Percentiles rank a stretch among this genome's conserved stretches.
phyloP scores from a whole-genome alignment of 208 protist genomes.

The Trypanosoma scelopori region DNA sequence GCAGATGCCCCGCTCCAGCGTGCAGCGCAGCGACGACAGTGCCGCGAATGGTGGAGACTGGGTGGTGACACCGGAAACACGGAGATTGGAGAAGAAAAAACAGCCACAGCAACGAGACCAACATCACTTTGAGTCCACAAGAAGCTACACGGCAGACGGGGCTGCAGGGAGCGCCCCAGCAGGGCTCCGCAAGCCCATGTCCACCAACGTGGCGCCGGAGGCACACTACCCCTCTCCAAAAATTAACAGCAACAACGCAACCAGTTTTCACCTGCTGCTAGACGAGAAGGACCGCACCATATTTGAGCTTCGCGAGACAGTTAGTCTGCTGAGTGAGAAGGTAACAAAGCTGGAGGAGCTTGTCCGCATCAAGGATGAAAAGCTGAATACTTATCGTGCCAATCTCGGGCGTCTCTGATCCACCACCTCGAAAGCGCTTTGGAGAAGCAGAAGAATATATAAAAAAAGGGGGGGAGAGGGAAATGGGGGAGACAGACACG shows the following conservation, averaged over 20 bases:
- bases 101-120: background rate
- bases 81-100: background rate
- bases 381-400: conserved; percentile 81
- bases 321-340: conserved; percentile 90
- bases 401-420: conserved; percentile 51
- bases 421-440: too few species aligned
- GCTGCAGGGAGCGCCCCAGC: background rate
- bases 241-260: conserved; percentile 18
- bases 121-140: background rate
- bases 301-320: conserved; percentile 87
- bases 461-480: background rate
- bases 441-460: background rate
- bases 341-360: conserved; percentile 96
- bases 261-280: conserved; percentile 51
- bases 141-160: background rate
- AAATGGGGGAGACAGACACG: background rate
- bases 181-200: background rate
- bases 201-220: background rate
- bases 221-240: background rate
- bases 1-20: background rate
- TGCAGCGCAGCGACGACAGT: background rate
- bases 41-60: background rate
- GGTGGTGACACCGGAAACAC: background rate
- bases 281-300: conserved; percentile 92
- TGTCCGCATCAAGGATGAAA: conserved; percentile 94